phyloP scores from a whole-genome alignment of 495 filamentous ascomycete species.

The Lasiosphaeris hirsuta region DNA sequence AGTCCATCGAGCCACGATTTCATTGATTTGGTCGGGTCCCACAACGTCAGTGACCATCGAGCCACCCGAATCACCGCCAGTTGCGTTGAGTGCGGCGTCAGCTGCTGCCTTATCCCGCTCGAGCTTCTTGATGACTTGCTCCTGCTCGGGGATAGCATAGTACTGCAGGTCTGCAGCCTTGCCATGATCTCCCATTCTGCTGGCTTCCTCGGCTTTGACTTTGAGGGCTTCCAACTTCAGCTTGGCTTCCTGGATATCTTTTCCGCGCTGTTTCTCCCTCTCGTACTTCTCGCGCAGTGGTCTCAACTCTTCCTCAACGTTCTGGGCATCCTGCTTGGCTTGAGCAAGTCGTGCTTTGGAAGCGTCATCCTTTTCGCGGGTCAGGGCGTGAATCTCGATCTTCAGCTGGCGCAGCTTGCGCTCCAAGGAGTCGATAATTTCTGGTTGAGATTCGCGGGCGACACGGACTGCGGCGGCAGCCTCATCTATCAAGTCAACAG shows the following conservation, averaged over 20 bases:
- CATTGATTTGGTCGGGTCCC: conserved; percentile 97
- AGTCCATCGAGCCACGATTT: conserved; percentile 94
- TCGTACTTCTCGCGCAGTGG: conserved; percentile 95
- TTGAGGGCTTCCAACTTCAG: conserved; percentile 85
- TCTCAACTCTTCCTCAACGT: conserved; percentile 84
- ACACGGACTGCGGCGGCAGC: conserved; percentile 93
- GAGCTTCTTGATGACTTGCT: conserved; percentile 69
- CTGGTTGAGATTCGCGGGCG: conserved; percentile 90
- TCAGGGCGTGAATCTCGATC: conserved; percentile 93
- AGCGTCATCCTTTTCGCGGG: conserved; percentile 91
- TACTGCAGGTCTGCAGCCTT: conserved; percentile 91
- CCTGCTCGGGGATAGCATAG: conserved; percentile 93
- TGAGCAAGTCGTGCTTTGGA: conserved; percentile 74
- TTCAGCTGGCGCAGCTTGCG: conserved; percentile 82
- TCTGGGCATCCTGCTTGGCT: conserved; percentile 85
- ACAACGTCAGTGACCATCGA: conserved; percentile 87
- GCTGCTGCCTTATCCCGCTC: conserved; percentile 74
- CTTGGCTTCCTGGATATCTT: conserved; percentile 93
- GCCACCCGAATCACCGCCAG: conserved; percentile 55
- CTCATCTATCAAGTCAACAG: conserved; percentile 94
- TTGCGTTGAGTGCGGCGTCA: conserved; percentile 68
- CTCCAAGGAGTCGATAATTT: conserved; percentile 89
- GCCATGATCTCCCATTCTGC: conserved; percentile 73
- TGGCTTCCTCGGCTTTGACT: conserved; percentile 88
- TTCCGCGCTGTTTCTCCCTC: conserved; percentile 79